phyloP scores from a whole-genome alignment of 768 basidiomycete genomes.

The Clitopilus hobsonii region DNA sequence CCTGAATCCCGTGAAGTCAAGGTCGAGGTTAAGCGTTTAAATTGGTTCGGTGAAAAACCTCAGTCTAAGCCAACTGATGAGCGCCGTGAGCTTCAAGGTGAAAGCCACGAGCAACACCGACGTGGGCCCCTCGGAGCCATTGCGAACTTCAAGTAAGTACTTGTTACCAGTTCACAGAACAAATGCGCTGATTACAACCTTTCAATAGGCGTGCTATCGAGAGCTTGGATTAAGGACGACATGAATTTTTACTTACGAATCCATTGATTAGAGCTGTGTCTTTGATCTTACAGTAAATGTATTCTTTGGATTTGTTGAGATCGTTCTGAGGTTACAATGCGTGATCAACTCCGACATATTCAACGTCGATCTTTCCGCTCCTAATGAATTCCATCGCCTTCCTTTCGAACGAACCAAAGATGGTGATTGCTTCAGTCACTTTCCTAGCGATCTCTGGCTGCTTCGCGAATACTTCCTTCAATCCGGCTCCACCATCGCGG shows the following conservation, averaged over 20 bases:
- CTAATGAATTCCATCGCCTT: slow-evolving; percentile 27
- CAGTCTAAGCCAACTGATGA: too few species aligned
- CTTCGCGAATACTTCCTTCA: slow-evolving; percentile 28
- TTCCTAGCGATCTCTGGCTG: slow-evolving; percentile 38
- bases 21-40: too few species aligned
- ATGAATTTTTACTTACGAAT: not conserved
- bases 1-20: too few species aligned
- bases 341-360: not conserved
- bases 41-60: too few species aligned
- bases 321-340: too few species aligned
- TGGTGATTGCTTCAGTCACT: slow-evolving; percentile 37
- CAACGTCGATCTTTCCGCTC: not conserved
- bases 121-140: not conserved
- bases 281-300: not conserved
- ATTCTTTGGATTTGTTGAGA: not conserved
- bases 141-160: not conserved
- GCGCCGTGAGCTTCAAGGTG: not conserved
- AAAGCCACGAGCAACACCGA: not conserved
- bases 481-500: slow-evolving; percentile 23
- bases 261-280: not conserved
- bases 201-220: not conserved
- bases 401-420: slow-evolving; percentile 39
- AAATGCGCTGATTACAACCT: not conserved
- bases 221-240: not conserved
- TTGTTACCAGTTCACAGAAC: not conserved